Evolutionary conservation across 2,329 filamentous ascomycete genomes (phyloP).

Genomic region (Fusarium armeniacum): DNA sequence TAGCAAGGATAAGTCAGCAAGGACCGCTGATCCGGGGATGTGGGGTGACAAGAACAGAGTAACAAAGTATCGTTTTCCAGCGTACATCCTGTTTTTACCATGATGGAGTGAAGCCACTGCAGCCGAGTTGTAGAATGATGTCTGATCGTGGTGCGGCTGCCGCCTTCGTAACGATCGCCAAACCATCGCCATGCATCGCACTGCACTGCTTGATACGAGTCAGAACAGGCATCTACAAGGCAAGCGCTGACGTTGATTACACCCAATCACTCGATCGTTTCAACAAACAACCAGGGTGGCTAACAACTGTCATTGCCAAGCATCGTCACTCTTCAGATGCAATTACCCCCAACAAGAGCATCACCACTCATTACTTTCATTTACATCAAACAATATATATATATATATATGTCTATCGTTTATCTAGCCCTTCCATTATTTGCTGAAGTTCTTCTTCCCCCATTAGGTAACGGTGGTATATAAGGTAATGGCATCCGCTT

Average conservation of each 20-base stretch:
- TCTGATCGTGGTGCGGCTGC: constrained; percentile 1
- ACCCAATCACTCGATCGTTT: constrained; percentile 4
- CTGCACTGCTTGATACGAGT: constrained; percentile 1
- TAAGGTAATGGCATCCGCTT: constrained; percentile 57
- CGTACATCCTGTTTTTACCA: not conserved
- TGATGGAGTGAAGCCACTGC: constrained; percentile 13
- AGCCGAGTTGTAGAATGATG: constrained; percentile 13
- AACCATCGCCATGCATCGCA: not conserved
- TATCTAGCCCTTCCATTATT: constrained; percentile 51
- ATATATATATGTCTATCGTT: constrained; percentile 20
- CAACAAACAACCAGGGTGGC: not conserved
- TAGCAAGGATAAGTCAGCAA: not conserved
- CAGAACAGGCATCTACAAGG: constrained; percentile 1
- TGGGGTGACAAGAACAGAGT: constrained; percentile 8
- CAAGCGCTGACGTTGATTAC: not conserved
- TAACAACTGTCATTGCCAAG: not conserved
- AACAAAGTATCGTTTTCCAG: not conserved
- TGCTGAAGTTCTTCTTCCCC: constrained; percentile 49
- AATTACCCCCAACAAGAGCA: not conserved
- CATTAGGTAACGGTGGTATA: constrained; percentile 53
- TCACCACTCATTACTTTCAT: constrained; percentile 18
- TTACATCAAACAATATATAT: not conserved
- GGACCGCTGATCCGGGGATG: constrained; percentile 26
- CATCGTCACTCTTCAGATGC: not conserved
- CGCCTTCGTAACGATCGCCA: not conserved